Conservation (phyloP, 208 protist species). For the Crithidia acanthocephali region DNA sequence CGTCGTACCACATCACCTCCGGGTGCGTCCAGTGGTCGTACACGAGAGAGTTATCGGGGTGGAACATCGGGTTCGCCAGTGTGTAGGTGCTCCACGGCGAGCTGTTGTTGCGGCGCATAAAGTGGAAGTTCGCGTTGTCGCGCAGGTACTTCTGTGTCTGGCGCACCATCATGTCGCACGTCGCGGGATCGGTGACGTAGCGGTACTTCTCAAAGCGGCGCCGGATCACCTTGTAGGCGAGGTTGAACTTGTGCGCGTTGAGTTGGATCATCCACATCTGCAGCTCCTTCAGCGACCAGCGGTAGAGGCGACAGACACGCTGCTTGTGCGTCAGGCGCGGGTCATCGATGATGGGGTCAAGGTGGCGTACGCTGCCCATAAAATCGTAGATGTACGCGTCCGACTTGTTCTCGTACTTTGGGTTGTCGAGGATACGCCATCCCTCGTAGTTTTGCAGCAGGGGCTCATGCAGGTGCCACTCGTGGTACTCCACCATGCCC, state of each 20-base stretch:
- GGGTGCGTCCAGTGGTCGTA: slow-evolving; percentile 94
- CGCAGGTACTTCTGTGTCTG: slow-evolving; percentile 93
- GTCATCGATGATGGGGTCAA: slow-evolving; percentile 93
- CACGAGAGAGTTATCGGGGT: slow-evolving; percentile 87
- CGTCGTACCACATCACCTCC: slow-evolving; percentile 92
- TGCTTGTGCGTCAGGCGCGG: slow-evolving; percentile 94
- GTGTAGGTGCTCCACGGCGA: slow-evolving; percentile 86
- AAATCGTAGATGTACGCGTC: slow-evolving; percentile 88
- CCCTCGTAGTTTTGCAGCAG: slow-evolving; percentile 93
- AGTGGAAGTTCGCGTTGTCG: slow-evolving; percentile 85
- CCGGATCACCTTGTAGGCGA: slow-evolving; percentile 90
- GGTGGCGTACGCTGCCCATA: slow-evolving; percentile 80
- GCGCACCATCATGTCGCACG: slow-evolving; percentile 94
- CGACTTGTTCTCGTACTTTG: slow-evolving; percentile 79
- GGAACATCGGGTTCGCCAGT: slow-evolving; percentile 88
- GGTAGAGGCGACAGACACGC: slow-evolving; percentile 91
- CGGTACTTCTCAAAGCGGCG: slow-evolving; percentile 89
- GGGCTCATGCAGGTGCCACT: slow-evolving; percentile 91
- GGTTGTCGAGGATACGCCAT: slow-evolving; percentile 93
- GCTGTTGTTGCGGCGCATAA: slow-evolving; percentile 82
- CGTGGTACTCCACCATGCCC: slow-evolving; percentile 92
- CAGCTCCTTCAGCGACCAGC: slow-evolving; percentile 87
- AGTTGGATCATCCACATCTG: slow-evolving; percentile 90
- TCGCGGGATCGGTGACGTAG: slow-evolving; percentile 89
- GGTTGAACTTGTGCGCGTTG: slow-evolving; percentile 90